These are phyloP conservation scores for Beauveria australis DNA, from an alignment of 2,329 filamentous ascomycete genomes.

Conservation along the genomic window DNA sequence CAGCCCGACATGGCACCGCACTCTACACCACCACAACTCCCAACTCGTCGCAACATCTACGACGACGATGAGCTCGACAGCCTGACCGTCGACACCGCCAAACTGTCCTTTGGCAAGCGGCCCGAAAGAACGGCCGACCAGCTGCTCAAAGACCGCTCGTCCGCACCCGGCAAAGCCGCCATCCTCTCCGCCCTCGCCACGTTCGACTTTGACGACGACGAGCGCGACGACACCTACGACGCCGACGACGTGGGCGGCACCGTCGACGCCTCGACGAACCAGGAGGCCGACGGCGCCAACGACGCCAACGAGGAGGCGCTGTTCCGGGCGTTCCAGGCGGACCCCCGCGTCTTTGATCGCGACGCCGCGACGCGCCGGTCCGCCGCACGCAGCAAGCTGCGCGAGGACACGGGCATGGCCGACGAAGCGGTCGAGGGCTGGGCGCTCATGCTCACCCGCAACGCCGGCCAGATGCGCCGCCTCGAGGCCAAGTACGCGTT, in stretches of 20 bases:
- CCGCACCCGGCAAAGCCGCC: constrained; percentile 68
- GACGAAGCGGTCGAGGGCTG: constrained; percentile 93
- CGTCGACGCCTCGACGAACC: constrained; percentile 60
- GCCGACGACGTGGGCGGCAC: constrained; percentile 84
- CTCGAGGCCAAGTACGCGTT: constrained; percentile 67
- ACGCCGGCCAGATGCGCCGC: constrained; percentile 57
- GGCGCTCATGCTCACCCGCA: constrained; percentile 74
- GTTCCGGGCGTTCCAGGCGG: constrained; percentile 62
- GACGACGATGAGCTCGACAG: constrained; percentile 74
- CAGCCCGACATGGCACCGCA: constrained; percentile 43
- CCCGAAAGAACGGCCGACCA: constrained; percentile 60
- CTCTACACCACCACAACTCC: constrained; percentile 48
- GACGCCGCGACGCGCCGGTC: constrained; percentile 63
- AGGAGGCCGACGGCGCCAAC: constrained; percentile 34
- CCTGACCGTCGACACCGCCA: constrained; percentile 56
- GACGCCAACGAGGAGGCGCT: constrained; percentile 61
- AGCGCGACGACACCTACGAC: constrained; percentile 95
- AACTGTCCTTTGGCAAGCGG: constrained; percentile 72
- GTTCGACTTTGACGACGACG: constrained; percentile 92
- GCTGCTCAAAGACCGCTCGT: constrained; percentile 56
- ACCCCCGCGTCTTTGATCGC: constrained; percentile 59
- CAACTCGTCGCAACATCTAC: constrained; percentile 62
- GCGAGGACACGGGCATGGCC: constrained; percentile 75
- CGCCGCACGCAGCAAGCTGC: constrained; percentile 53
- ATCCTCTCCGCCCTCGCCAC: constrained; percentile 81